Conservation (phyloP, 495 filamentous ascomycete species). For the Aspergillus coremiiformis region DNA sequence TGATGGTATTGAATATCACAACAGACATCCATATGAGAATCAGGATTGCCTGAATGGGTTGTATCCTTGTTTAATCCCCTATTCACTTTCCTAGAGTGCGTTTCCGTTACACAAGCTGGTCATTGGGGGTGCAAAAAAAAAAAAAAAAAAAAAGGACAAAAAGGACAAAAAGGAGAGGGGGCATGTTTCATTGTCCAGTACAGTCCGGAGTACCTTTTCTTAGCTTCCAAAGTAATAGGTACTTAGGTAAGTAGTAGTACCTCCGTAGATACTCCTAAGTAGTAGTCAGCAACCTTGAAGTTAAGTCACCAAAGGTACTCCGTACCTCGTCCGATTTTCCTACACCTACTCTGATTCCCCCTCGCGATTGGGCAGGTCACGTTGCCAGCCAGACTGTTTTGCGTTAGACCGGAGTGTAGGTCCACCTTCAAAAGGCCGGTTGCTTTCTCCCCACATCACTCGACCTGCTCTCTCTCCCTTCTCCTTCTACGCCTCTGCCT, state of each 20-base stretch:
- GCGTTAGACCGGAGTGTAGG: slow-evolving; percentile 36
- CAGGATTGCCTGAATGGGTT: not conserved
- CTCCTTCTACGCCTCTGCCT: slow-evolving; percentile 15
- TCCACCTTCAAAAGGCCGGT: slow-evolving; percentile 42
- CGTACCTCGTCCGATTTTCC: not conserved
- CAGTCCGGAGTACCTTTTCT: not conserved
- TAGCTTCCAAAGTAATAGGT: not conserved
- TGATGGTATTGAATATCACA: not conserved
- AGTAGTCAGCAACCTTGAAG: not conserved
- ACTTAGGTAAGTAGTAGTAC: not conserved
- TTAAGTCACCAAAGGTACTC: no score
- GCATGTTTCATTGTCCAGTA: not conserved
- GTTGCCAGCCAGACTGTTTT: slow-evolving; percentile 34
- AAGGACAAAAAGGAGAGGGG: not conserved
- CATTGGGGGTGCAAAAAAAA: no score
- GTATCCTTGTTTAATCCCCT: not conserved
- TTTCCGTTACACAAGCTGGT: not conserved
- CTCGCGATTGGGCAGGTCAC: slow-evolving; percentile 23
- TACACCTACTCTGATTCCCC: slow-evolving; percentile 22
- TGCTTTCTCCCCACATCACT: slow-evolving; percentile 34
- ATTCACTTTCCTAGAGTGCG: not conserved
- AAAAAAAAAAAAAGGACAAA: no score
- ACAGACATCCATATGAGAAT: not conserved
- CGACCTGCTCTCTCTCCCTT: slow-evolving; percentile 21
- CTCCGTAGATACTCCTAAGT: not conserved